Evolutionary conservation across 106 monocot species (phyloP), one percentile per base, ranked within the genome.

Genomic region (Apostasia ramifera): DNA sequence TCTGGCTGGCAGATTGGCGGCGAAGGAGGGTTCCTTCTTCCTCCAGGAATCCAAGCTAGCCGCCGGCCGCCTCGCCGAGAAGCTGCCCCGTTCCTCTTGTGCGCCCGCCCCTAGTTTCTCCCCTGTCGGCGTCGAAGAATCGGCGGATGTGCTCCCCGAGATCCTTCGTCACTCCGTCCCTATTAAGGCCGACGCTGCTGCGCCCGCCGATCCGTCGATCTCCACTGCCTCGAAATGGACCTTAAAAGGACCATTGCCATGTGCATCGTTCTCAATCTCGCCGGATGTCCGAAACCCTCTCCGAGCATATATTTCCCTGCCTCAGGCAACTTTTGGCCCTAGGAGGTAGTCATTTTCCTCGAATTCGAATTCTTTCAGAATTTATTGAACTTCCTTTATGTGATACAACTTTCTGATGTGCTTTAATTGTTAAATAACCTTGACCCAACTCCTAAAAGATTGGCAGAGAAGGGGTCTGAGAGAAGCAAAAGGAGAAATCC

Each of bases 151-250:
- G 3, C 85, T 97, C 13, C 97, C 97, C 38, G 92, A 97, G 84
- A 85, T 97, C 71, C 97, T 92, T 71, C 92, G 92, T 76, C 97
- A 97, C 74, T 90, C 97, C 47, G 53, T 97, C 45, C 92, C 92
- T 26, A 61, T 97, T 44, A 75, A 70, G 44, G 79, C 70, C 42
- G 11, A 15, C n/a, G 6, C 72, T 6, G 6, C 75, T 53, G 42
- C 68, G 0, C 12, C 57, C 0, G 67, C 77, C 1, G 76, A 78
- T 3, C 42, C 81, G 2, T 83, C 92, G 50, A 59, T 86, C 43
- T 73, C 86, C 54, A 71, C 72, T 37, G 47, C 79, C 15, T 86
- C 89, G 42, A 86, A 81, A 75, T 97, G 95, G 95, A 4, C 63
- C 26, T 71, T 95, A 52, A 55, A 15, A 10, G n/a, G 42, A 6